These are phyloP conservation scores for Saussurea involucrata DNA, from an alignment of 129 eudicot species.

Conservation along the genomic window DNA sequence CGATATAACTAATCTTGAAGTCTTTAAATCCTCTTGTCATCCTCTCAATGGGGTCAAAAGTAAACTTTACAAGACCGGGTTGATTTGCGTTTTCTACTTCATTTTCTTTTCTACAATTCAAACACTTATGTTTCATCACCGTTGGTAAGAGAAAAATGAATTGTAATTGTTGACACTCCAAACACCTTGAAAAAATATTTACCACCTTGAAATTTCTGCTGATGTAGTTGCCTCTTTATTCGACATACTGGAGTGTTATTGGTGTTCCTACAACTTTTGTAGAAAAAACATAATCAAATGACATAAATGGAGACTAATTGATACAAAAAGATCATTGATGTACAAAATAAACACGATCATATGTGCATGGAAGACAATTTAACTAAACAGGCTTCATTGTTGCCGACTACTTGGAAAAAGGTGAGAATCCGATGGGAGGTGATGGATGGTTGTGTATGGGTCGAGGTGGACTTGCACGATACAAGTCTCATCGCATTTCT, in stretches of 20 bases:
- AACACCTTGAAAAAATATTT: background rate
- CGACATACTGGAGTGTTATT: conserved; percentile 2
- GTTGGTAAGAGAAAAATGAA: background rate
- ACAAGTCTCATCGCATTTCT: too few species aligned
- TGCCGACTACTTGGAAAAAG: background rate
- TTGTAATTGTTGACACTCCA: too few species aligned
- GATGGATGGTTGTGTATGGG: too few species aligned
- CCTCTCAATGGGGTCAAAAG: conserved; percentile 19
- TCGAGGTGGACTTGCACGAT: too few species aligned
- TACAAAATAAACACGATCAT: background rate
- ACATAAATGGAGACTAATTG: background rate
- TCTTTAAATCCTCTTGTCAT: conserved; percentile 7
- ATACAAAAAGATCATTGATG: background rate
- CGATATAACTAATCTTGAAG: conserved; percentile 21
- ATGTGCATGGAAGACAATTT: too few species aligned
- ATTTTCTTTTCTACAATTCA: background rate
- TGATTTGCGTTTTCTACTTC: conserved; percentile 6
- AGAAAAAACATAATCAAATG: background rate
- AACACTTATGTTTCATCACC: background rate
- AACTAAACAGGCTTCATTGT: too few species aligned
- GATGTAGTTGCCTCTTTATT: background rate
- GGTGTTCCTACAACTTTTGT: background rate
- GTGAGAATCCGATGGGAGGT: too few species aligned
- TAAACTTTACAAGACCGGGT: background rate
- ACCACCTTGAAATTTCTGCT: conserved; percentile 4